Percentiles rank a stretch among this genome's conserved stretches.
These are phyloP conservation scores for Manihot esculenta DNA, from an alignment of 441 rosid genomes.

Conservation along the genomic window DNA sequence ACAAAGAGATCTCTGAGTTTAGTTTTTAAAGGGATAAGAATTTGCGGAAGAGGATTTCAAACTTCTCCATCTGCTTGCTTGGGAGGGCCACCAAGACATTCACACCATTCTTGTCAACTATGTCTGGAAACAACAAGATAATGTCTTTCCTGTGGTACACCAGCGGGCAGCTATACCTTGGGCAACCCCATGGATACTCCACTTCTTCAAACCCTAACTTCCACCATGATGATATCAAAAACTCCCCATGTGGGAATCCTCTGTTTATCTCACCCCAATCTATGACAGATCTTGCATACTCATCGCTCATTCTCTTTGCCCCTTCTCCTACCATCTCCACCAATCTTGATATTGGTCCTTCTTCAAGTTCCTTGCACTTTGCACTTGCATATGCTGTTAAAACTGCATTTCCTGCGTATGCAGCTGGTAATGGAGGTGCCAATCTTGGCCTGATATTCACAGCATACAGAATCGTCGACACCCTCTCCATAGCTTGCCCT, in stretches of 20 bases:
- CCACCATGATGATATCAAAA: conserved; percentile 83
- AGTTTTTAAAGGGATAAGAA: conserved; percentile 22
- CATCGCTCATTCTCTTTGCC: conserved; percentile 50
- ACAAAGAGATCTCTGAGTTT: no score
- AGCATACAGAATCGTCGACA: conserved; percentile 64
- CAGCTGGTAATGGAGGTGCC: conserved; percentile 53
- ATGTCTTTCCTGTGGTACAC: conserved; percentile 71
- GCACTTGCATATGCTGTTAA: conserved; percentile 60
- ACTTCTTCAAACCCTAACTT: conserved; percentile 70
- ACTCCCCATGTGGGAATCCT: conserved; percentile 73
- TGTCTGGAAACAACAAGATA: conserved; percentile 62
- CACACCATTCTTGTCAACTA: conserved; percentile 45
- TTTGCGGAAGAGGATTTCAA: conserved; percentile 46
- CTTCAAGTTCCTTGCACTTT: conserved; percentile 43
- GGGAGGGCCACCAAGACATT: conserved; percentile 78
- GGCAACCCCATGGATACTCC: conserved; percentile 82
- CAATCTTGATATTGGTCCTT: conserved; percentile 41
- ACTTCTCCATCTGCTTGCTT: conserved; percentile 52
- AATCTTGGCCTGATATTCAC: conserved; percentile 66
- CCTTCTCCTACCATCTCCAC: conserved; percentile 66
- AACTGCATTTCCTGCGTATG: conserved; percentile 64
- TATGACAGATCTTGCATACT: conserved; percentile 56
- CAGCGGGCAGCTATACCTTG: conserved; percentile 70
- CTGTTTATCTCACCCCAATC: conserved; percentile 75
- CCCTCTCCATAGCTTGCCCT: conserved; percentile 31